A percentile compares a stretch with the other conserved stretches of the same genome.
Evolutionary conservation across 139 green algal species (phyloP).

Genomic region (Chlorella sp.): DNA sequence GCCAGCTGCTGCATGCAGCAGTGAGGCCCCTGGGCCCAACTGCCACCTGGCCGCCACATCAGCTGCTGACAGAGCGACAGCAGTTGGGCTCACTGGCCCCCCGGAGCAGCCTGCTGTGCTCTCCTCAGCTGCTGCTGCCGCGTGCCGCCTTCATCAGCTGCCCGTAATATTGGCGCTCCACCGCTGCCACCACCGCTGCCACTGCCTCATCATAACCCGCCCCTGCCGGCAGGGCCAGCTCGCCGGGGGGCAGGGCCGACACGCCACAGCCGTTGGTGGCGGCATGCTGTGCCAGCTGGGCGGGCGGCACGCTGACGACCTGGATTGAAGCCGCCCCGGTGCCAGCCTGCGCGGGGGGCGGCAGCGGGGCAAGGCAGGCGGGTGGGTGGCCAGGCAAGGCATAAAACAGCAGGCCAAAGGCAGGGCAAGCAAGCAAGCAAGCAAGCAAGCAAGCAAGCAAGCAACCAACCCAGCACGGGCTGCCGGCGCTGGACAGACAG

Average conservation of each 20-base stretch:
- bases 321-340: neutral
- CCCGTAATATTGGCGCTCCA: neutral
- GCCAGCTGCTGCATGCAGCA: too few species aligned
- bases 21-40: too few species aligned
- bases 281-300: conserved; percentile 11
- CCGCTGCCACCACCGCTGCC: neutral
- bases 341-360: neutral
- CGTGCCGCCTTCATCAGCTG: neutral
- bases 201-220: conserved; percentile 5
- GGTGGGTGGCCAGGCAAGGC: neutral
- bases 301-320: neutral
- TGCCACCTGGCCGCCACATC: too few species aligned
- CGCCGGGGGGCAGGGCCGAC: conserved; percentile 8
- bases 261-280: neutral
- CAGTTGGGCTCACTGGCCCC: too few species aligned
- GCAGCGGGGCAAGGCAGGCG: neutral
- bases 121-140: neutral
- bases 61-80: too few species aligned
- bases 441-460: too few species aligned
- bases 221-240: conserved; percentile 1
- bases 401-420: neutral
- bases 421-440: neutral
- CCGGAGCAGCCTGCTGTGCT: too few species aligned
- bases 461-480: too few species aligned
- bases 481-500: too few species aligned